These are phyloP conservation scores for Wickerhamiella azyma DNA, from an alignment of 805 yeast genomes.

Conservation along the genomic window DNA sequence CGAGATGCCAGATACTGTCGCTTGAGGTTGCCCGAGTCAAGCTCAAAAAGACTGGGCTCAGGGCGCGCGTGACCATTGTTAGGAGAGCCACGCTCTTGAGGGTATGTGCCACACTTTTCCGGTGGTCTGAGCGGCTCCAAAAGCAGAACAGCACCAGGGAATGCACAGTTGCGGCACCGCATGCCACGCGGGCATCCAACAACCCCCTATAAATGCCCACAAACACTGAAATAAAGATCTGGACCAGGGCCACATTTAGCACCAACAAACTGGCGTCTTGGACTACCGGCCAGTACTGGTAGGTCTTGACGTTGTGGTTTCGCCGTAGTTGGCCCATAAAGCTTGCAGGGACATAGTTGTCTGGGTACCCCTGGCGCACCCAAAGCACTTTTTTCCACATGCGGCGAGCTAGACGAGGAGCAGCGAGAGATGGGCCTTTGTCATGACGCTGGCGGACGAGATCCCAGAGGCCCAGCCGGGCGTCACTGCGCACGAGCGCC, in stretches of 20 bases:
- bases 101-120: conserved; percentile 14
- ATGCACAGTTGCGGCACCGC: conserved; percentile 8
- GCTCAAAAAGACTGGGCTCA: conserved; percentile 83
- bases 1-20: conserved; percentile 89
- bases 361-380: conserved; percentile 76
- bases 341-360: conserved; percentile 72
- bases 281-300: conserved; percentile 50
- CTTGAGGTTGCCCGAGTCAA: conserved; percentile 79
- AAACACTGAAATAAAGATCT: conserved; percentile 56
- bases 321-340: conserved; percentile 70
- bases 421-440: too few species aligned
- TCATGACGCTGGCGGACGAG: conserved; percentile 27
- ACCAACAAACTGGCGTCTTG: conserved; percentile 58
- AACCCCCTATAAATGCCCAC: conserved; percentile 32
- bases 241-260: conserved; percentile 49
- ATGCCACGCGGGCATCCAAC: conserved; percentile 23
- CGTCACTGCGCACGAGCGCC: conserved; percentile 54
- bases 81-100: conserved; percentile 58
- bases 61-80: conserved; percentile 52
- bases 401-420: not conserved
- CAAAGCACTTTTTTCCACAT: conserved; percentile 79
- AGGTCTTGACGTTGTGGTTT: conserved; percentile 58
- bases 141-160: conserved; percentile 17
- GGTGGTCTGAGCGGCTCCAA: conserved; percentile 18
- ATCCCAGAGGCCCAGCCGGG: conserved; percentile 43